A percentile compares a stretch with the other conserved stretches of the same genome.
Evolutionary conservation across 2,329 filamentous ascomycete genomes (phyloP).

Genomic region (Aspergillus pseudoviridinutans): DNA sequence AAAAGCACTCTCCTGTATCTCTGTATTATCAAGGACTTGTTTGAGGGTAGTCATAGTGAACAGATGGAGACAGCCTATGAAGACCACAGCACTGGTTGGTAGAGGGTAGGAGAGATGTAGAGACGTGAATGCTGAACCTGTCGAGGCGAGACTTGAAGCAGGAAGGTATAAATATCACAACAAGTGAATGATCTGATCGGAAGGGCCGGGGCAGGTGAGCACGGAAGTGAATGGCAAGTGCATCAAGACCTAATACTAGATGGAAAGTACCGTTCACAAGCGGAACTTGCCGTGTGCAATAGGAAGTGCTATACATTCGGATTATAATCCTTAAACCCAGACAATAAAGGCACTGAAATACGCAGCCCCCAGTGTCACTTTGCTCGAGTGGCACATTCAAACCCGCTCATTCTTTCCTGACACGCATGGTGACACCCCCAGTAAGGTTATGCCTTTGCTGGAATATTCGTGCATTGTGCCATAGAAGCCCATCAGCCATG

Average conservation of each 20-base stretch:
- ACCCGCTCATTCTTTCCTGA: background rate
- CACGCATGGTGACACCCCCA: constrained; percentile 9
- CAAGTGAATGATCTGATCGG: background rate
- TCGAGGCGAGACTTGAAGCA: background rate
- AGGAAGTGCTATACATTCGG: background rate
- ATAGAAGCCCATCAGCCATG: background rate
- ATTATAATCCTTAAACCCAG: background rate
- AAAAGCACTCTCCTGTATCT: constrained; percentile 14
- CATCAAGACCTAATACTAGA: background rate
- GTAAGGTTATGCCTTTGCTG: background rate
- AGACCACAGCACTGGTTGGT: background rate
- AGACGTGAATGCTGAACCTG: background rate
- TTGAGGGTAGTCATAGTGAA: background rate
- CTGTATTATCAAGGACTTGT: constrained; percentile 2
- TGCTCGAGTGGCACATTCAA: constrained; percentile 1
- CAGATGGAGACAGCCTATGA: background rate
- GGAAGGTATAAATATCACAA: background rate
- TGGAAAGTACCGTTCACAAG: background rate
- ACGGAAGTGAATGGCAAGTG: background rate
- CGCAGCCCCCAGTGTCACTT: background rate
- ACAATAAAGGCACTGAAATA: background rate
- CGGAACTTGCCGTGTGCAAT: background rate
- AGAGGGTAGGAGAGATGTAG: background rate
- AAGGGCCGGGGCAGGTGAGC: too few relatives aligned
- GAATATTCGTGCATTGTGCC: background rate